phyloP scores from a whole-genome alignment of 768 basidiomycete species.

The Lepiota brunneoincarnata region DNA sequence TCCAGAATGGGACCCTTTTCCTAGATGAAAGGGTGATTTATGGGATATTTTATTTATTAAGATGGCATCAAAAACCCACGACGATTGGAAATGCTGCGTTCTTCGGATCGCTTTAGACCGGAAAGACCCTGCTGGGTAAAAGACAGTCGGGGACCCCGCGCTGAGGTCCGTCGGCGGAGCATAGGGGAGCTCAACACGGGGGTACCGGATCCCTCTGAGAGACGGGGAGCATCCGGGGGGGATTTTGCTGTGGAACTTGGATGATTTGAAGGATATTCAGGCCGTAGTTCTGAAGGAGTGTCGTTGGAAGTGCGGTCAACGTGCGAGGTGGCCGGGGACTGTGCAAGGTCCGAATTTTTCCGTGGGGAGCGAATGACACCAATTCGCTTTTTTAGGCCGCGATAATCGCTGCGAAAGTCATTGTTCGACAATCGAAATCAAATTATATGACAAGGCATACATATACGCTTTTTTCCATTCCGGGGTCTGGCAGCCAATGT shows the following conservation, averaged over 20 bases:
- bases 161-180: slow-evolving; percentile 1
- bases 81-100: slow-evolving; percentile 9
- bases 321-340: slow-evolving; percentile 13
- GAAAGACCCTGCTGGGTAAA: neutral
- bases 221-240: neutral
- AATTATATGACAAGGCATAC: slow-evolving; percentile 19
- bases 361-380: slow-evolving; percentile 45
- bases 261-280: slow-evolving; percentile 7
- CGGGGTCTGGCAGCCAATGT: slow-evolving; percentile 45
- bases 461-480: slow-evolving; percentile 77
- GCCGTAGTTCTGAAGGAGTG: slow-evolving; percentile 14
- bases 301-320: neutral
- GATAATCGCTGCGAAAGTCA: slow-evolving; percentile 57
- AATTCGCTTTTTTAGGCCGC: slow-evolving; percentile 66
- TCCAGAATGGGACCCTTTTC: neutral
- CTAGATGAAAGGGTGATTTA: neutral
- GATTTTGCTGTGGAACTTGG: neutral
- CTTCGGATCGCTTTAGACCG: neutral
- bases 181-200: neutral
- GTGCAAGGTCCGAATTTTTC: slow-evolving; percentile 23
- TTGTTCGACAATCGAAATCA: neutral
- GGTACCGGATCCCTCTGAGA: neutral
- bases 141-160: neutral
- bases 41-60: neutral
- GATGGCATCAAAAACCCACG: slow-evolving; percentile 5